Conservation (phyloP, 2,329 filamentous ascomycete genomes). For the Paecilomyces sp. region DNA sequence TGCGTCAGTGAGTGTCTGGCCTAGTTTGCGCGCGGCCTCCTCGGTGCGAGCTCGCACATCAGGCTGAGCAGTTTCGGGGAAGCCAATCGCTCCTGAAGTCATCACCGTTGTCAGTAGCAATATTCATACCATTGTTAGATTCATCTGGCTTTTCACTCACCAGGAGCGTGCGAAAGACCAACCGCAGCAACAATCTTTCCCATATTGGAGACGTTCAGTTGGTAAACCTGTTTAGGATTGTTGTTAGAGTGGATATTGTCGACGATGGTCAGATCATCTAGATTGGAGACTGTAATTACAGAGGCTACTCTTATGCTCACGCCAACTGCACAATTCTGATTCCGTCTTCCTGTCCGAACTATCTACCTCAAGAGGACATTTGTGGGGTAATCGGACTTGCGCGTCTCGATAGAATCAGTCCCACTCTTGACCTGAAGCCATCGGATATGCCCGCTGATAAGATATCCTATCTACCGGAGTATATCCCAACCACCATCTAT, state of each 20-base stretch:
- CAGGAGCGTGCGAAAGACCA: conserved; percentile 3
- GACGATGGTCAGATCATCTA: neutral
- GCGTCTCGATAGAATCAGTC: neutral
- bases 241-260: neutral
- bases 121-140: neutral
- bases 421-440: neutral
- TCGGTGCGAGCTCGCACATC: conserved; percentile 16
- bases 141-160: neutral
- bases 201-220: conserved; percentile 1
- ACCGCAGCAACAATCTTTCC: conserved; percentile 6
- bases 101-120: neutral
- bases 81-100: conserved; percentile 14
- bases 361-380: neutral
- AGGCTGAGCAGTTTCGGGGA: conserved; percentile 19
- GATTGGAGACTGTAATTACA: neutral
- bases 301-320: neutral
- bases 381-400: neutral
- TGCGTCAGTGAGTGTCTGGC: conserved; percentile 17
- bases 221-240: neutral
- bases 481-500: too few relatives aligned
- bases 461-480: neutral
- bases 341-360: neutral
- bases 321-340: neutral
- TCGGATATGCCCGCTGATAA: neutral
- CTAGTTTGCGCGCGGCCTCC: conserved; percentile 17